Evolutionary conservation across 2,329 filamentous ascomycete genomes (phyloP), one percentile per base, ranked within the genome.

Genomic region (Trichoderma simmonsii): DNA sequence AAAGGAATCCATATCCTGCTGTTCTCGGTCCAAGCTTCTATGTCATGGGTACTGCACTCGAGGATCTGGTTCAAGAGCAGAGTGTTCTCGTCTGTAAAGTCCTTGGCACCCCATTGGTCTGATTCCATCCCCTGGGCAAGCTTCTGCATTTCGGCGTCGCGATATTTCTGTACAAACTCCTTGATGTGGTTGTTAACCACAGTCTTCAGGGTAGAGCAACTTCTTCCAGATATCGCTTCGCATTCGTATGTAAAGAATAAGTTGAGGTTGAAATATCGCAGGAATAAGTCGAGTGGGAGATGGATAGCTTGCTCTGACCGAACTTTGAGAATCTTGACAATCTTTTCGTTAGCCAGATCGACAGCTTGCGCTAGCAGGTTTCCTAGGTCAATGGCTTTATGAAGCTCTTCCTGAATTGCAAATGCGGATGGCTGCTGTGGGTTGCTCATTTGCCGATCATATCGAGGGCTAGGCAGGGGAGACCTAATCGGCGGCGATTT

Each of bases 211-310:
- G 90, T 85, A 3, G 90, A 91, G 9, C 93, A 92, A 72, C 92
- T 92, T 71, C 92, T 88, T 0, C 93, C 93, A 26, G 92, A 95
- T 24, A 96, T 90, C 18, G 92, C 91, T 80, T 97, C 93, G 77
- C 93, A 96, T 79, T 97, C 93, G 73, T 94, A 94, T 61, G 92
- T 92, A 80, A 97, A 96, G 71, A 94, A 88, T 8, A 94, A 85
- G 77, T 95, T 96, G 39, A 97, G 86, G 1, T 89, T 93, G 76
- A 95, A 95, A 80, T 96, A 96, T 48, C 93, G 89, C 57, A 96
- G 82, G 80, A 97, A 97, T 75, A 89, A 86, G 61, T 89, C 84
- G 2, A 93, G 85, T 1, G 91, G 88, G 11, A 95, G 83, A 32
- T 88, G 87, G 2, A 89, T 87, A 60, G 90, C 92, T 78, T 94